Evolutionary conservation across 768 basidiomycete genomes (phyloP).

Genomic region (Hirschioporus abietinus): DNA sequence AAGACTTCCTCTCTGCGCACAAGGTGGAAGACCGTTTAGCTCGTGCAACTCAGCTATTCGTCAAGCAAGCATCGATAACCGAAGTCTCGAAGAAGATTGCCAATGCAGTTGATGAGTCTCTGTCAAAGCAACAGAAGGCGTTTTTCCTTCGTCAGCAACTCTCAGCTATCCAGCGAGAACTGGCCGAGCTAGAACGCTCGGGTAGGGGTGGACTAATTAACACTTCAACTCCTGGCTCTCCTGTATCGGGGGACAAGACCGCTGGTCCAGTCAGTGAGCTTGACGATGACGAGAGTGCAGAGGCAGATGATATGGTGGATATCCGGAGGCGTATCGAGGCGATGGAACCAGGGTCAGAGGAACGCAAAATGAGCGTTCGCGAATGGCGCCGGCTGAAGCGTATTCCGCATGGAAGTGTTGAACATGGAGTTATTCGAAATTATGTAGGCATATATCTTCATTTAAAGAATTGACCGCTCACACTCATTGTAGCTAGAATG

Average conservation of each 20-base stretch:
- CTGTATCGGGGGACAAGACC: conserved; percentile 20
- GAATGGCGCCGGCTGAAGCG: conserved; percentile 83
- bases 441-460: conserved; percentile 47
- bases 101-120: conserved; percentile 71
- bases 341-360: conserved; percentile 68
- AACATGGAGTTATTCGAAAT: conserved; percentile 82
- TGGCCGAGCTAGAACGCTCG: conserved; percentile 46
- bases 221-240: conserved; percentile 11
- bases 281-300: conserved; percentile 75
- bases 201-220: conserved; percentile 20
- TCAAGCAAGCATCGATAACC: conserved; percentile 71
- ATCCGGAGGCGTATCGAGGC: conserved; percentile 69
- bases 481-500: conserved; percentile 67
- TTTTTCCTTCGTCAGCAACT: conserved; percentile 82
- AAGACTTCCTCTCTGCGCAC: conserved; percentile 58
- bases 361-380: conserved; percentile 72
- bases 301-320: conserved; percentile 74
- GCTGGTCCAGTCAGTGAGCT: conserved; percentile 40
- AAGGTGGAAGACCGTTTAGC: conserved; percentile 58
- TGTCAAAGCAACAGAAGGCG: conserved; percentile 87
- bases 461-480: conserved; percentile 12
- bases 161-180: conserved; percentile 72
- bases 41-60: conserved; percentile 63
- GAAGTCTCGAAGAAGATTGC: conserved; percentile 82
- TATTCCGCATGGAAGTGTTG: conserved; percentile 86